Evolutionary conservation across 1,284 basidiomycete genomes (phyloP).

Genomic region (Papiliotrema laurentii): DNA sequence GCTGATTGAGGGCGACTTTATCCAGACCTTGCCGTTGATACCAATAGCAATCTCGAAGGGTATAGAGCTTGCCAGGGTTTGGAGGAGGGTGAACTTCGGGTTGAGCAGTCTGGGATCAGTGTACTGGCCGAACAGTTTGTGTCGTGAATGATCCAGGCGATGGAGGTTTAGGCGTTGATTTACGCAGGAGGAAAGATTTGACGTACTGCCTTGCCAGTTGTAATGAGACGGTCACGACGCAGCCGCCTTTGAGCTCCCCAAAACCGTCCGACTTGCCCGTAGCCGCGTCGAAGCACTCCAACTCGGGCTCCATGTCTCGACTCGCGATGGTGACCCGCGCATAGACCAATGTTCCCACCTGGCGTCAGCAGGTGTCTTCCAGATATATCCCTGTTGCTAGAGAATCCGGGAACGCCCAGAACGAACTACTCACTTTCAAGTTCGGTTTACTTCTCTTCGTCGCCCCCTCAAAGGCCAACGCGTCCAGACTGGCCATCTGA

Average conservation of each 20-base stretch:
- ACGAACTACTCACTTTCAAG: conserved; percentile 46
- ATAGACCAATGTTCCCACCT: conserved; percentile 54
- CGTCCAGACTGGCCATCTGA: conserved; percentile 50
- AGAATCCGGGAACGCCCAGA: no score
- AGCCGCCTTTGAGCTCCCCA: conserved; percentile 50
- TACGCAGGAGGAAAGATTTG: no score
- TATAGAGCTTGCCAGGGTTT: conserved; percentile 31
- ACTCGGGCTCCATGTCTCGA: conserved; percentile 52
- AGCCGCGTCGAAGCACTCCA: conserved; percentile 52
- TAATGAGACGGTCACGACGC: conserved; percentile 42
- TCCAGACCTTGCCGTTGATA: conserved; percentile 52
- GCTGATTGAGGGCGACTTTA: conserved; percentile 44
- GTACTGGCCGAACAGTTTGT: no score
- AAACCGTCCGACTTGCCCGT: conserved; percentile 52
- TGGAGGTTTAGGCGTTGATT: no score
- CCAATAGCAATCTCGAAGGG: conserved; percentile 53
- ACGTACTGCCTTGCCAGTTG: conserved; percentile 44
- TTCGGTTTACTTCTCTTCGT: conserved; percentile 54
- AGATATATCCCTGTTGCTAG: no score
- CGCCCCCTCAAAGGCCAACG: conserved; percentile 54
- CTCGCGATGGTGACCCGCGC: conserved; percentile 50
- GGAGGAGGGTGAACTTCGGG: conserved; percentile 45
- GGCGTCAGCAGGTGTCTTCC: no score
- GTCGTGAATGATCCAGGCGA: no score
- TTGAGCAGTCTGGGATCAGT: conserved; percentile 39